phyloP scores from a whole-genome alignment of 345 rosid species.

The Turnera subulata region DNA sequence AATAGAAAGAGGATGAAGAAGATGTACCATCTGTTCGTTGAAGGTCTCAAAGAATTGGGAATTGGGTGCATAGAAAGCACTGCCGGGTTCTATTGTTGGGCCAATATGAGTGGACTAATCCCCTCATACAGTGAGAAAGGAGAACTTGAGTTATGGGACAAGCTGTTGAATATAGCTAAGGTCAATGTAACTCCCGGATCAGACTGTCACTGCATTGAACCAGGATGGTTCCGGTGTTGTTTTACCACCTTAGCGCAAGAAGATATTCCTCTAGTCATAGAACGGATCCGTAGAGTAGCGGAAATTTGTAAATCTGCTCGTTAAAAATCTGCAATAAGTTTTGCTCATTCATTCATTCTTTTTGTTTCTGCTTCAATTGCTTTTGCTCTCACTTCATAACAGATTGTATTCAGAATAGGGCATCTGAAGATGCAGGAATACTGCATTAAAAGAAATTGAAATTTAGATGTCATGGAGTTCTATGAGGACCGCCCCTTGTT shows the following conservation, averaged over 20 bases:
- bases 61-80: conserved; percentile 56
- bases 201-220: conserved; percentile 89
- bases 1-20: conserved; percentile 50
- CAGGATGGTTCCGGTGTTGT: conserved; percentile 95
- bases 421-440: conserved; percentile 4
- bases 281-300: conserved; percentile 47
- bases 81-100: conserved; percentile 91
- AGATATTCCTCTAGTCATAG: conserved; percentile 60
- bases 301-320: conserved; percentile 40
- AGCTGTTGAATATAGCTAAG: conserved; percentile 65
- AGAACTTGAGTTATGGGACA: conserved; percentile 75
- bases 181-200: conserved; percentile 85
- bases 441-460: conserved; percentile 5
- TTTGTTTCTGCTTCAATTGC: too few species aligned
- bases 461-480: conserved; percentile 10
- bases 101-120: conserved; percentile 68
- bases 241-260: conserved; percentile 58
- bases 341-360: conserved; percentile 1
- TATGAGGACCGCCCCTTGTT: conserved; percentile 15
- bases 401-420: neutral
- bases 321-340: conserved; percentile 17
- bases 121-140: conserved; percentile 76
- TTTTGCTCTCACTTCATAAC: too few species aligned
- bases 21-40: conserved; percentile 50
- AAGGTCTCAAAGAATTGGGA: conserved; percentile 55